Conservation (phyloP, 192 early-diverging fungal species). For the Powellomyces hirtus region DNA sequence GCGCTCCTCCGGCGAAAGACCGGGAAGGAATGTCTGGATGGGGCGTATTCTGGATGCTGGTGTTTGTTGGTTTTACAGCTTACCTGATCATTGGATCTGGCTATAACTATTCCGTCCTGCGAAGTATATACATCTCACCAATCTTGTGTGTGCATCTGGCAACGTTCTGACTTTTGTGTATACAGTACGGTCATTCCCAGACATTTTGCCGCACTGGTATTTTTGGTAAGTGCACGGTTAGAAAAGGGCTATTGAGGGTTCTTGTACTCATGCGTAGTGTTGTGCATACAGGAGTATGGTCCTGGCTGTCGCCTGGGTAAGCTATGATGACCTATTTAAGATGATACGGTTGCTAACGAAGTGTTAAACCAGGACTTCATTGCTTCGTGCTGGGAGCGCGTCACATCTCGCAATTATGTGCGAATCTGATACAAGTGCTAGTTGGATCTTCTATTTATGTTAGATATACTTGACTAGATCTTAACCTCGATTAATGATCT, state of each 20-base stretch:
- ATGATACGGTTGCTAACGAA: not conserved
- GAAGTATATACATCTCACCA: conserved; percentile 3
- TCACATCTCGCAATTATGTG: not conserved
- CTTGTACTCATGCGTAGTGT: too few species aligned
- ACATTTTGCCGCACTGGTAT: conserved; percentile 20
- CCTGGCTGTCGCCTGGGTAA: conserved; percentile 11
- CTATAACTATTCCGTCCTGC: conserved; percentile 19
- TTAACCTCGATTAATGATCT: not conserved
- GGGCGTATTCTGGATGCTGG: conserved; percentile 2
- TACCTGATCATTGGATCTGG: conserved; percentile 12
- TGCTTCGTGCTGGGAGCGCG: not conserved
- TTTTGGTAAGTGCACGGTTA: conserved; percentile 12
- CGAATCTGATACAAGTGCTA: too few species aligned
- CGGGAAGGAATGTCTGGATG: not conserved
- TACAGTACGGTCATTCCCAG: conserved; percentile 16
- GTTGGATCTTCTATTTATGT: too few species aligned
- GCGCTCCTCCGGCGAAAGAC: not conserved
- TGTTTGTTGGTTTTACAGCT: conserved; percentile 1
- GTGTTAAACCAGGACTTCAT: not conserved
- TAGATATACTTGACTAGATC: too few species aligned
- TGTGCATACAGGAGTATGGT: too few species aligned
- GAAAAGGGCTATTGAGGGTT: too few species aligned
- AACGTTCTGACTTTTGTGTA: not conserved
- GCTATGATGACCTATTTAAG: too few species aligned
- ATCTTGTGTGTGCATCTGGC: not conserved